phyloP scores from a whole-genome alignment of 2,329 filamentous ascomycete genomes.

The Xylaria sp. region DNA sequence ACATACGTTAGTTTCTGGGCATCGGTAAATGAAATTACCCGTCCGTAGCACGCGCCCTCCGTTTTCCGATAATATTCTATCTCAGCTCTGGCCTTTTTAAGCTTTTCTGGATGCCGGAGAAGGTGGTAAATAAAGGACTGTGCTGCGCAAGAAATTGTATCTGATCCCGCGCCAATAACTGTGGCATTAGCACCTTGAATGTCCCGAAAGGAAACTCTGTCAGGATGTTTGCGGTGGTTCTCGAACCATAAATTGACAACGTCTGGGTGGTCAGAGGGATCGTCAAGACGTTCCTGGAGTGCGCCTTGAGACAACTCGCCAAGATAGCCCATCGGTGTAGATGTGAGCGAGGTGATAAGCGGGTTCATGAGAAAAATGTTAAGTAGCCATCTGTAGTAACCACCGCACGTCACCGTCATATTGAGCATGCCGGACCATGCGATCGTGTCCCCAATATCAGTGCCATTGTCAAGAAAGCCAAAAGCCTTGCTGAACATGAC shows the following conservation, averaged over 20 bases:
- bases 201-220: constrained; percentile 42
- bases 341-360: constrained; percentile 12
- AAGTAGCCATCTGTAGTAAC: constrained; percentile 34
- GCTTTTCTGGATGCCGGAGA: constrained; percentile 25
- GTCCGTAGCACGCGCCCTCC: constrained; percentile 24
- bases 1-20: constrained; percentile 44
- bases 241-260: constrained; percentile 38
- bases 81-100: constrained; percentile 32
- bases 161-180: constrained; percentile 29
- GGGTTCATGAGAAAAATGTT: constrained; percentile 39
- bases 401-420: constrained; percentile 20
- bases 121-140: constrained; percentile 35
- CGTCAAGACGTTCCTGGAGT: constrained; percentile 28
- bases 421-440: constrained; percentile 18
- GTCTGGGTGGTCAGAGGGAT: constrained; percentile 36
- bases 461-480: constrained; percentile 47
- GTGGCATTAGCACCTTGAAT: constrained; percentile 36
- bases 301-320: constrained; percentile 22
- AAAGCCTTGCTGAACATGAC: constrained; percentile 49
- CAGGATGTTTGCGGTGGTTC: constrained; percentile 32
- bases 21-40: constrained; percentile 34
- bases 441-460: constrained; percentile 46
- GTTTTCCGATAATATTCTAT: constrained; percentile 28
- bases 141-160: constrained; percentile 29
- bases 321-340: constrained; percentile 25